These are phyloP conservation scores for Cercospora canescens DNA, from an alignment of 2,329 filamentous ascomycete species.

Conservation along the genomic window DNA sequence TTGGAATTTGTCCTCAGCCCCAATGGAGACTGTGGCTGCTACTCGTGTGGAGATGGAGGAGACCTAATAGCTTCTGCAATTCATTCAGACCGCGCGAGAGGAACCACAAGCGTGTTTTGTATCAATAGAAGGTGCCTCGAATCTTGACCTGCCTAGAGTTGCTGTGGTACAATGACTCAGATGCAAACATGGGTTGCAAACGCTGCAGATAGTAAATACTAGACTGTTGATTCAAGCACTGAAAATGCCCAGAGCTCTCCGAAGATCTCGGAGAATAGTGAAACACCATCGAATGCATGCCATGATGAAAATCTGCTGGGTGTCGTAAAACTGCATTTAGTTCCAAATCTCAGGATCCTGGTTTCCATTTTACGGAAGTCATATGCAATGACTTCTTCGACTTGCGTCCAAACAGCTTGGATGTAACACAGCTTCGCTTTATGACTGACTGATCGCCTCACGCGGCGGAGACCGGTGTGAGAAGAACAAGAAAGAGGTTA, in stretches of 20 bases:
- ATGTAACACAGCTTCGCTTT: background rate
- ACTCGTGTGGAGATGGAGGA: constrained; percentile 29
- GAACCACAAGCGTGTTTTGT: background rate
- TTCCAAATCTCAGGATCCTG: too few species aligned
- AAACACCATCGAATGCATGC: background rate
- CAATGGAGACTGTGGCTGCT: constrained; percentile 66
- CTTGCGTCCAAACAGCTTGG: too few species aligned
- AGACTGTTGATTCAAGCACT: background rate
- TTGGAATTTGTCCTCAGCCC: constrained; percentile 66
- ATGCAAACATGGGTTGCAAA: background rate
- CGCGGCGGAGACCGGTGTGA: constrained; percentile 14
- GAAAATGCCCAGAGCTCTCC: background rate
- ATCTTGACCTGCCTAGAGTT: too few species aligned
- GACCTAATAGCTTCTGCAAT: background rate
- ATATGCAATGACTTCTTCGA: too few species aligned
- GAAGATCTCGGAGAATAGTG: too few species aligned
- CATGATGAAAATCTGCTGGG: background rate
- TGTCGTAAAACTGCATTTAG: too few species aligned
- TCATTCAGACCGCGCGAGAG: background rate
- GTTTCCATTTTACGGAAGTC: too few species aligned
- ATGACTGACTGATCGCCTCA: background rate
- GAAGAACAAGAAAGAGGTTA: constrained; percentile 20
- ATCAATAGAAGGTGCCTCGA: background rate
- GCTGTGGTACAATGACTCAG: background rate
- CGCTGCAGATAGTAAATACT: background rate